Conservation (phyloP, 2,329 filamentous ascomycete species). For the Pseudocercospora fijiensis region DNA sequence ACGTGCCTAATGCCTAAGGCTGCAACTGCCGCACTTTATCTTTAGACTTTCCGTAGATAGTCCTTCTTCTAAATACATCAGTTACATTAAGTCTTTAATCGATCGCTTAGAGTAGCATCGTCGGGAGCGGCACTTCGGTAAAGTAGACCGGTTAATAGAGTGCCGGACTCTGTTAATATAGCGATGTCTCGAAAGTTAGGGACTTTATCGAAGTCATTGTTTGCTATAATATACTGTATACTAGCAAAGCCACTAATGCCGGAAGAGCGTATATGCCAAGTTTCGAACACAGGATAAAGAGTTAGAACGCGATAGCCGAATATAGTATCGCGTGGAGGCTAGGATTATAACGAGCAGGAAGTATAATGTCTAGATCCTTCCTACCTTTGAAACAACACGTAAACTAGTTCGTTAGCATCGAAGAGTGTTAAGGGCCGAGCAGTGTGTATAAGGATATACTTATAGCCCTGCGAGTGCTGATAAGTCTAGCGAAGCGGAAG, state of each 20-base stretch:
- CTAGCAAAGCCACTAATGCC: neutral
- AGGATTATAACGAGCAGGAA: neutral
- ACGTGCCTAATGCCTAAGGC: too few relatives aligned
- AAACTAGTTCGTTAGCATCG: neutral
- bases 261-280: neutral
- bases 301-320: neutral
- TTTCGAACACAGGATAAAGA: neutral
- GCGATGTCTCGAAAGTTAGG: constrained; percentile 79
- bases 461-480: too few relatives aligned
- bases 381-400: neutral
- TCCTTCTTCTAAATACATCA: too few relatives aligned
- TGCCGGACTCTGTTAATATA: constrained; percentile 55
- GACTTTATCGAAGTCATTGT: constrained; percentile 54
- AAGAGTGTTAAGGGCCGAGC: neutral
- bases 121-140: constrained; percentile 51
- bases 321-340: neutral
- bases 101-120: constrained; percentile 67
- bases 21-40: too few relatives aligned
- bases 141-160: constrained; percentile 26
- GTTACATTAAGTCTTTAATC: too few relatives aligned
- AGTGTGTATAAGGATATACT: too few relatives aligned
- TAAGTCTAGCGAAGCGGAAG: too few relatives aligned
- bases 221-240: neutral
- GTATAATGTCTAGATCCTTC: neutral
- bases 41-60: too few relatives aligned